Conservation (phyloP, 306 rosid genomes). For the Ceratonia siliqua region DNA sequence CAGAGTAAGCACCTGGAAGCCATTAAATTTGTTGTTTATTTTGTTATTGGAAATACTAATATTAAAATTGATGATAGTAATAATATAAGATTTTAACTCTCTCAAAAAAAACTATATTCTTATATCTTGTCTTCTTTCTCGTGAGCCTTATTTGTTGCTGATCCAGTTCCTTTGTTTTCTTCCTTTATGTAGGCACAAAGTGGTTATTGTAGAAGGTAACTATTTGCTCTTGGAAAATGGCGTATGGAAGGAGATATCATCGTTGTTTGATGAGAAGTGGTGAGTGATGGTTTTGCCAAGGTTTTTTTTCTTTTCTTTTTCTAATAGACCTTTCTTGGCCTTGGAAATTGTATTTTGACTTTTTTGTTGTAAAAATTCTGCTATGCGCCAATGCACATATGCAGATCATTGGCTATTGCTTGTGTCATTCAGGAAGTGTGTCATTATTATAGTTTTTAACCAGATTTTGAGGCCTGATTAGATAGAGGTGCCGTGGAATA, state of each 20-base stretch:
- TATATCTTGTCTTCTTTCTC: neutral
- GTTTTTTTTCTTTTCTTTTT: too few species aligned
- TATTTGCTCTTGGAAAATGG: conserved; percentile 61
- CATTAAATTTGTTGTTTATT: neutral
- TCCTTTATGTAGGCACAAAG: conserved; percentile 53
- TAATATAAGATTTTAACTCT: neutral
- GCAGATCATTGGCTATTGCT: conserved; percentile 6
- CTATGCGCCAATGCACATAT: conserved; percentile 10
- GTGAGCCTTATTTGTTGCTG: neutral
- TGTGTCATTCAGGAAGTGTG: neutral
- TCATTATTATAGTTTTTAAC: conserved; percentile 14
- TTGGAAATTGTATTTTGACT: neutral
- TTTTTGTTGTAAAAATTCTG: conserved; percentile 21
- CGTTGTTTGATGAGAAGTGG: conserved; percentile 67
- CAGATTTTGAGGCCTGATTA: neutral
- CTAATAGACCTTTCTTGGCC: conserved; percentile 8
- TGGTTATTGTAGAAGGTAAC: conserved; percentile 69
- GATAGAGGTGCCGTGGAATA: neutral
- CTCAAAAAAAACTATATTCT: neutral
- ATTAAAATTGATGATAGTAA: neutral
- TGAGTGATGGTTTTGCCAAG: conserved; percentile 26
- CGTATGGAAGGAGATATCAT: conserved; percentile 63
- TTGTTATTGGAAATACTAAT: neutral
- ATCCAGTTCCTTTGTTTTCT: conserved; percentile 14
- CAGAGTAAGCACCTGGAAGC: neutral